These are phyloP conservation scores for Suillus bovinus DNA, from an alignment of 768 basidiomycete genomes.

Conservation along the genomic window DNA sequence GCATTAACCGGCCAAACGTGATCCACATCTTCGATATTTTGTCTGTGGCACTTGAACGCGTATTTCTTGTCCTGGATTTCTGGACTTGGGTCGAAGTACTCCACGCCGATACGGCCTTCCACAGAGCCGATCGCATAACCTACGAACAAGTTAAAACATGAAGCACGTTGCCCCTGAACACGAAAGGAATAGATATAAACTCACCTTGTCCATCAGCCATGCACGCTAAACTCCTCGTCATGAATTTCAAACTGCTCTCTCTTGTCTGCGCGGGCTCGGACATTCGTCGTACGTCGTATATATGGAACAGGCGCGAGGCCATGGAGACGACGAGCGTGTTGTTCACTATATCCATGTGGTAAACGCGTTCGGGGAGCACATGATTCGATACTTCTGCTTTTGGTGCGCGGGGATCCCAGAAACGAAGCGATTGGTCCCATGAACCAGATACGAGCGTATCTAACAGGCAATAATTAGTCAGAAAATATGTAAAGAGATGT, in stretches of 20 bases:
- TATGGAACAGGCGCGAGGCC: constrained; percentile 87
- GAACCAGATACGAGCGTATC: constrained; percentile 82
- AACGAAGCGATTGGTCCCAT: constrained; percentile 87
- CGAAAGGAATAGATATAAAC: constrained; percentile 14
- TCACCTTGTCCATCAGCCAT: constrained; percentile 92
- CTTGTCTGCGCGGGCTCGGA: constrained; percentile 71
- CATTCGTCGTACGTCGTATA: constrained; percentile 86
- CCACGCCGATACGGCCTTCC: constrained; percentile 95
- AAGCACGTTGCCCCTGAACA: background rate
- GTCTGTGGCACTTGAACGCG: constrained; percentile 96
- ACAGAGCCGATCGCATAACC: constrained; percentile 94
- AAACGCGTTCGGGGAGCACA: constrained; percentile 79
- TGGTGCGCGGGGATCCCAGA: constrained; percentile 80
- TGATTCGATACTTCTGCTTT: constrained; percentile 57
- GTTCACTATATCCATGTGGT: constrained; percentile 77
- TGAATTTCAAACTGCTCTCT: constrained; percentile 93
- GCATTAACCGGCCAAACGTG: constrained; percentile 97
- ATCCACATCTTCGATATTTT: constrained; percentile 87
- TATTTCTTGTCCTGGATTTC: constrained; percentile 73
- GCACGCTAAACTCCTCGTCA: constrained; percentile 88
- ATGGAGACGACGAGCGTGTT: constrained; percentile 88
- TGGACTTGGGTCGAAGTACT: constrained; percentile 87
- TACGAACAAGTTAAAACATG: constrained; percentile 26
- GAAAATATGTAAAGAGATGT: background rate
- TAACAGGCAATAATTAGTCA: constrained; percentile 30